Evolutionary conservation across 306 rosid genomes (phyloP).

Genomic region (Cicer chorassanicum): DNA sequence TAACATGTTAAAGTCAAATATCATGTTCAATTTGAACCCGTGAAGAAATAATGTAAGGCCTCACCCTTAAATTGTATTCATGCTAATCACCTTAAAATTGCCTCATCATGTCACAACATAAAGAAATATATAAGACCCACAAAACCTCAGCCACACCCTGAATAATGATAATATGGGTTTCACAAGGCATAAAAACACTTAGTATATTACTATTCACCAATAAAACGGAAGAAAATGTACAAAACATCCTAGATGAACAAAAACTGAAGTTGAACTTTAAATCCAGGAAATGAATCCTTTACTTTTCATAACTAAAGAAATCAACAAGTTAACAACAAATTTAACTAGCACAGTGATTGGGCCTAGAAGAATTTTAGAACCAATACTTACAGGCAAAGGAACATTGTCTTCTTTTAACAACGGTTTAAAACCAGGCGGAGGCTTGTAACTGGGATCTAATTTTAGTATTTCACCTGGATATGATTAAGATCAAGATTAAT

Average conservation of each 20-base stretch:
- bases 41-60: slow-evolving; percentile 26
- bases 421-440: slow-evolving; percentile 83
- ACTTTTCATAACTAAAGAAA: slow-evolving; percentile 39
- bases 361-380: slow-evolving; percentile 39
- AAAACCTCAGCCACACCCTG: slow-evolving; percentile 27
- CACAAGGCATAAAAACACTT: slow-evolving; percentile 15
- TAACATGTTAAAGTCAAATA: slow-evolving; percentile 32
- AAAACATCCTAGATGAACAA: slow-evolving; percentile 38
- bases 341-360: slow-evolving; percentile 26
- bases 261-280: slow-evolving; percentile 9
- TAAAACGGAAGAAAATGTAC: slow-evolving; percentile 3
- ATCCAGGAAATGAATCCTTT: slow-evolving; percentile 18
- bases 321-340: slow-evolving; percentile 32
- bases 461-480: slow-evolving; percentile 80
- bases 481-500: slow-evolving; percentile 43
- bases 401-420: slow-evolving; percentile 76
- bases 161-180: slow-evolving; percentile 25
- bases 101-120: not conserved
- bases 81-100: slow-evolving; percentile 15
- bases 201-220: slow-evolving; percentile 16
- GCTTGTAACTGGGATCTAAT: slow-evolving; percentile 86
- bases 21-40: slow-evolving; percentile 20
- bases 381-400: slow-evolving; percentile 81
- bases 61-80: not conserved
- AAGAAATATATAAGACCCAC: slow-evolving; percentile 35